Conservation (phyloP, 2,329 filamentous ascomycete species). For the Ophiosphaerella korrae region DNA sequence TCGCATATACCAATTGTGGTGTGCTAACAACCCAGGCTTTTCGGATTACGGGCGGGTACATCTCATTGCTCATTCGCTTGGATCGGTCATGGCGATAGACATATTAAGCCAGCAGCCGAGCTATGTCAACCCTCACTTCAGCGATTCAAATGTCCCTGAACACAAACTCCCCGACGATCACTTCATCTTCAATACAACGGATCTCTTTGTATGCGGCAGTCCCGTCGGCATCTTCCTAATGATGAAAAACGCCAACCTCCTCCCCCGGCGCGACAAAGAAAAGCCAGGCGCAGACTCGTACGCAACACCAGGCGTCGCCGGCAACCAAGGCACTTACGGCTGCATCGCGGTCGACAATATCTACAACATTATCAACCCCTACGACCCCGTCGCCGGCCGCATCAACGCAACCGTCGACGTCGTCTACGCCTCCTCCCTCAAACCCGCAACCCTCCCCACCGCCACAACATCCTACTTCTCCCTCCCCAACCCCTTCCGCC, state of each 20-base stretch:
- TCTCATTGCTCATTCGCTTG: slow-evolving; percentile 89
- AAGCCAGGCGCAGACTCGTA: slow-evolving; percentile 75
- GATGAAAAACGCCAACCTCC: slow-evolving; percentile 72
- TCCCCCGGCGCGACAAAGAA: slow-evolving; percentile 74
- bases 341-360: slow-evolving; percentile 94
- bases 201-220: slow-evolving; percentile 87
- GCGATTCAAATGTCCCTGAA: slow-evolving; percentile 44
- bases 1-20: slow-evolving; percentile 94
- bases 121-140: slow-evolving; percentile 56
- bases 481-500: slow-evolving; percentile 49
- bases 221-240: slow-evolving; percentile 92
- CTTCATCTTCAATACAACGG: slow-evolving; percentile 91
- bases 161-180: slow-evolving; percentile 56
- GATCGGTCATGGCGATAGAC: slow-evolving; percentile 92
- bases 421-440: slow-evolving; percentile 76
- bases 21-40: slow-evolving; percentile 88
- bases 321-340: slow-evolving; percentile 79
- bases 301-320: slow-evolving; percentile 64
- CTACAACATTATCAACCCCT: slow-evolving; percentile 86
- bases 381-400: slow-evolving; percentile 84
- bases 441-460: slow-evolving; percentile 78
- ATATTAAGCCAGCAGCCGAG: slow-evolving; percentile 90
- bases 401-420: slow-evolving; percentile 90
- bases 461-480: slow-evolving; percentile 60
- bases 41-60: slow-evolving; percentile 81